phyloP scores from a whole-genome alignment of 306 rosid species.

The Quercus aquifolioides region DNA sequence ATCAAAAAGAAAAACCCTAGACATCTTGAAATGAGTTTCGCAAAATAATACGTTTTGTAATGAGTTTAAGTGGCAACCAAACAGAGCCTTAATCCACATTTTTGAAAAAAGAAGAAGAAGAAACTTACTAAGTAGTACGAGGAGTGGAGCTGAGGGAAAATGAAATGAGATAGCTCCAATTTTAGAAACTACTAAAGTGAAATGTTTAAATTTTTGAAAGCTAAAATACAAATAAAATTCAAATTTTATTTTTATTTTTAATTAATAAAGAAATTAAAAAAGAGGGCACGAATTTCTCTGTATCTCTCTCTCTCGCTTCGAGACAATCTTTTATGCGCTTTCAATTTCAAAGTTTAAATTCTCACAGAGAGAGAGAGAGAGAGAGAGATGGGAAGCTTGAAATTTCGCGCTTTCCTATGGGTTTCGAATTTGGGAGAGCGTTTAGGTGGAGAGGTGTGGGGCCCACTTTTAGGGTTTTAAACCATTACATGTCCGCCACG shows the following conservation, averaged over 20 bases:
- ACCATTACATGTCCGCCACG: background rate
- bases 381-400: background rate
- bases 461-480: background rate
- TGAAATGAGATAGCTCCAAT: background rate
- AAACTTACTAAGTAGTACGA: background rate
- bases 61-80: background rate
- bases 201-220: background rate
- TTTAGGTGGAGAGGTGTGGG: background rate
- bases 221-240: background rate
- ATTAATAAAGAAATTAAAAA: background rate
- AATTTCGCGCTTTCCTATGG: conserved; percentile 20
- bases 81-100: background rate
- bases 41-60: background rate
- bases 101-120: background rate
- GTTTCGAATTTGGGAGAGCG: conserved; percentile 29
- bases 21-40: background rate
- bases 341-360: background rate
- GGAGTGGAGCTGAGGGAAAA: background rate
- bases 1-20: background rate
- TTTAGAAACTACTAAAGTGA: background rate
- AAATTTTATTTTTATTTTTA: background rate
- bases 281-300: conserved; percentile 4
- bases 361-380: background rate
- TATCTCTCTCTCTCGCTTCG: background rate
- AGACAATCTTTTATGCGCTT: background rate